Base-by-base conservation (phyloP, 345 rosid genomes). In the Populus nigra region DNA sequence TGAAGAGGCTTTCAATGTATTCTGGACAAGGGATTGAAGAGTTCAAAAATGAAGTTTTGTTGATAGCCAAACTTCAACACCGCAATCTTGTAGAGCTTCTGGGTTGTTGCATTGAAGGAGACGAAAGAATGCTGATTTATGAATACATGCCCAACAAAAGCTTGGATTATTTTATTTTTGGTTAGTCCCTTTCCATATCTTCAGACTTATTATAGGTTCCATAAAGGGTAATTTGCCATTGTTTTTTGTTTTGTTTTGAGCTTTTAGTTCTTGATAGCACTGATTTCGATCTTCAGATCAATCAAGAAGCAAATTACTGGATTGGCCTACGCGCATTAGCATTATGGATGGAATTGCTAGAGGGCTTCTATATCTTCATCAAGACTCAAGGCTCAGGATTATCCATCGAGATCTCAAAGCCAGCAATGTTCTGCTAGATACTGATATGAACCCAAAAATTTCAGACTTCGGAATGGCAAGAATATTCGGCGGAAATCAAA, bases 21-120 rank as follows among this genome's bases (percentile, higher is more conserved):
- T 88, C 91, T 22, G 83, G 85, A 6, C 87, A 84, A 75, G 91
- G 91, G 49, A 1, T 76, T 20, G 73, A 61, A 31, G 91, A 88
- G 80, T 85, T 88, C 74, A 84, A 83, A 77, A 88, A 81, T 25
- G 89, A 88, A 65, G 87, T 83, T 5, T 79, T 68, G 38, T 62
- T 86, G 57, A 81, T 88, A 20, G 84, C 87, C 27, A 86, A 88
- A 78, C 85, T 88, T 70, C 91, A 86, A 62, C 89, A 86, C 73
- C 83, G 89, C 23, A 88, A 88, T 68, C 86, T 88, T 7, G 91
- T 86, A 22, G 79, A 78, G 76, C 87, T 88, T 77, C 80, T 79
- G 2, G 85, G 85, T 25, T 83, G 75, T 39, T 78, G 85, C 73
- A 78, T 78, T 43, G 68, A 83, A 72, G 85, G 74, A 72, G 66